A percentile compares a stretch with the other conserved stretches of the same genome.
Conservation (phyloP, 169 alveolate species). For the Plasmodium knowlesi region DNA sequence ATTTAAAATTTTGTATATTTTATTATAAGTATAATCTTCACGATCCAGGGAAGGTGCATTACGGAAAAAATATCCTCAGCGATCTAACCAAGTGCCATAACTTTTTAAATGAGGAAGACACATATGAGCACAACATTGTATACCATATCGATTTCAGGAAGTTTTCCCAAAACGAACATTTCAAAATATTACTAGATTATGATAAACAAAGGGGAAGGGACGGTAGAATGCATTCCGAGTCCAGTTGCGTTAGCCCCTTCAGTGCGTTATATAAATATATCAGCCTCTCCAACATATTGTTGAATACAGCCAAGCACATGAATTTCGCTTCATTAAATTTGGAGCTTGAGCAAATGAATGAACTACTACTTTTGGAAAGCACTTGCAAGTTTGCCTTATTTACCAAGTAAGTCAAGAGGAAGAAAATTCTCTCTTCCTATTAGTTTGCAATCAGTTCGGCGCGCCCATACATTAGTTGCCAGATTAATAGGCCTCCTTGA, state of each 20-base stretch:
- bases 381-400: slow-evolving; percentile 55
- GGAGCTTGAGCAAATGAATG: slow-evolving; percentile 61
- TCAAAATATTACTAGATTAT: slow-evolving; percentile 32
- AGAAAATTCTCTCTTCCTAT: neutral
- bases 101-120: slow-evolving; percentile 11
- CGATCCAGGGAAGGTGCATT: slow-evolving; percentile 23
- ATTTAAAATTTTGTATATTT: slow-evolving; percentile 39
- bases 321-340: slow-evolving; percentile 20
- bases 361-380: slow-evolving; percentile 30
- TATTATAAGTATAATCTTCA: slow-evolving; percentile 67
- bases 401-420: slow-evolving; percentile 27
- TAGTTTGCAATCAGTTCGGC: neutral
- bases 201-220: neutral
- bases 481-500: neutral
- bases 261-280: slow-evolving; percentile 45
- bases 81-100: slow-evolving; percentile 1
- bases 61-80: slow-evolving; percentile 45
- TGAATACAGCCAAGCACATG: slow-evolving; percentile 16
- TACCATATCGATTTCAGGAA: slow-evolving; percentile 32
- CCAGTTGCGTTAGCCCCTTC: neutral
- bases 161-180: slow-evolving; percentile 20
- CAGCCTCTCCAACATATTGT: slow-evolving; percentile 12
- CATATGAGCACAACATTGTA: slow-evolving; percentile 12
- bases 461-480: neutral
- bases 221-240: neutral